Evolutionary conservation across 257 asterid species (phyloP).

Genomic region (Anisodus tanguticus): DNA sequence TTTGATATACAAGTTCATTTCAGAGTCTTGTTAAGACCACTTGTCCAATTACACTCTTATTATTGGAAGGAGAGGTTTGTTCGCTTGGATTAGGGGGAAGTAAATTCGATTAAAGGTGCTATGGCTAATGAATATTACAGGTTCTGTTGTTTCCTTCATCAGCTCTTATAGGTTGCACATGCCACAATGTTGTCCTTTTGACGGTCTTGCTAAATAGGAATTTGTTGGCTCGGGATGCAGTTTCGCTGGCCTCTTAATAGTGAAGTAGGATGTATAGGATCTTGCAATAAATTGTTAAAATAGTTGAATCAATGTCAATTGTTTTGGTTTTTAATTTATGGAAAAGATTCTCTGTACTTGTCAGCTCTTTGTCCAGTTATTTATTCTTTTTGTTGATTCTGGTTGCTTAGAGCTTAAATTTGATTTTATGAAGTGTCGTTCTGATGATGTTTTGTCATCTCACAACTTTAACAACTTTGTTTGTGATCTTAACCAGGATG

Average conservation of each 20-base stretch:
- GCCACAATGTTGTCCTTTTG: not conserved
- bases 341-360: not conserved
- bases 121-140: not conserved
- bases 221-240: not conserved
- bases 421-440: not conserved
- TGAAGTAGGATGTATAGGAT: not conserved
- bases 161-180: not conserved
- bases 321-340: not conserved
- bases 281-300: not conserved
- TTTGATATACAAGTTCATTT: slow-evolving; percentile 12
- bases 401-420: slow-evolving; percentile 30
- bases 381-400: slow-evolving; percentile 22
- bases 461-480: not conserved
- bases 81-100: not conserved
- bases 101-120: not conserved
- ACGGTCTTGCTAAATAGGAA: not conserved
- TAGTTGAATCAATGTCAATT: not conserved
- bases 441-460: slow-evolving; percentile 7
- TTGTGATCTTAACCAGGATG: slow-evolving; percentile 70
- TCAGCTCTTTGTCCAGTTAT: slow-evolving; percentile 1
- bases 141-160: slow-evolving; percentile 7
- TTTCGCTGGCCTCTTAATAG: not conserved
- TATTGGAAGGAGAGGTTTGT: not conserved
- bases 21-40: not conserved
- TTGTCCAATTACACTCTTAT: not conserved